phyloP scores from a whole-genome alignment of 2,329 filamentous ascomycete species.

The Colletotrichum salicis region DNA sequence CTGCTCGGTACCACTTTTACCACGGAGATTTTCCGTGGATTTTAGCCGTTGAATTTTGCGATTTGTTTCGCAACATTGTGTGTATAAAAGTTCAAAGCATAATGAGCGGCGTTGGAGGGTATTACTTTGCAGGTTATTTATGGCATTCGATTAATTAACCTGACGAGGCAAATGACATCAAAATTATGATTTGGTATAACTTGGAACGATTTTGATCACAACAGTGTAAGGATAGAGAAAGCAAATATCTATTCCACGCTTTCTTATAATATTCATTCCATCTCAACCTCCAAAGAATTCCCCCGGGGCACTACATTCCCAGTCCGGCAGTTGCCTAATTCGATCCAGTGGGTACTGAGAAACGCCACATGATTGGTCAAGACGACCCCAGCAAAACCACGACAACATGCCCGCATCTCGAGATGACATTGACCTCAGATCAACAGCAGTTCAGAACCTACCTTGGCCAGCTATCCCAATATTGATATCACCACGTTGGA shows the following conservation, averaged over 20 bases:
- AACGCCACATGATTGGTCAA: neutral
- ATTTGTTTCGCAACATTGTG: neutral
- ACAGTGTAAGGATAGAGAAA: neutral
- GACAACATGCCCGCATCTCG: neutral
- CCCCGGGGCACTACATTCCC: neutral
- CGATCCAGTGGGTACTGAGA: neutral
- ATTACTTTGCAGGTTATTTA: neutral
- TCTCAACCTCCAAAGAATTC: neutral
- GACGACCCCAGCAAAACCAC: neutral
- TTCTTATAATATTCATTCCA: neutral
- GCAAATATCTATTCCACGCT: neutral
- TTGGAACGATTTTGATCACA: neutral
- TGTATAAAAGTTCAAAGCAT: neutral
- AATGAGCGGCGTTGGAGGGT: neutral
- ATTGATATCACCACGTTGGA: too few species aligned
- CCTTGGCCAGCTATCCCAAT: neutral
- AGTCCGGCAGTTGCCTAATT: neutral
- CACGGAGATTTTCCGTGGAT: neutral
- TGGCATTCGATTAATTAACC: neutral
- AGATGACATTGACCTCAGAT: neutral
- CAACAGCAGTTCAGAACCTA: neutral
- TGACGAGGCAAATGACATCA: neutral
- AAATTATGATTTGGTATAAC: neutral
- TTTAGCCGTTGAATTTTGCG: neutral
- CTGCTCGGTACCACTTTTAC: neutral